These are phyloP conservation scores for Aegle marmelos DNA, from an alignment of 345 rosid species.

Conservation along the genomic window DNA sequence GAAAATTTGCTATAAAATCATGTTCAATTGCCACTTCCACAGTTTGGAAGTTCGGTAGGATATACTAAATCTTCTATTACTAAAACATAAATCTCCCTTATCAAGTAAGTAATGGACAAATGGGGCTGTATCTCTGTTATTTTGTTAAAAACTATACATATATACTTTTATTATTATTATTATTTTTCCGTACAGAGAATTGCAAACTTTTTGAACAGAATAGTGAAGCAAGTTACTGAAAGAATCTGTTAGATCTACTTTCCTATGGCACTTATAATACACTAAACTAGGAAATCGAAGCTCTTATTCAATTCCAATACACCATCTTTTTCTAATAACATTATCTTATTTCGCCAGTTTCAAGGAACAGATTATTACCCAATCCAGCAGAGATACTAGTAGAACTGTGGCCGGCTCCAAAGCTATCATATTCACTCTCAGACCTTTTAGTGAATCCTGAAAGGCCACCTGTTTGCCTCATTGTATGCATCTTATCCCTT, in stretches of 20 bases:
- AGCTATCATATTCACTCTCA: constrained; percentile 91
- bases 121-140: background rate
- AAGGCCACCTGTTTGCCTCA: constrained; percentile 87
- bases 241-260: background rate
- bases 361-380: constrained; percentile 41
- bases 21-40: background rate
- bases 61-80: background rate
- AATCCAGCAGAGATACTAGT: constrained; percentile 94
- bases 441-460: constrained; percentile 87
- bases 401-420: constrained; percentile 94
- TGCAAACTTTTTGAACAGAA: constrained; percentile 2
- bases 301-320: background rate
- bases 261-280: background rate
- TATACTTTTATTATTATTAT: too few relatives aligned
- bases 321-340: background rate
- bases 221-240: background rate
- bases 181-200: background rate
- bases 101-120: background rate
- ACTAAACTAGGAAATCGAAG: background rate
- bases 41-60: background rate
- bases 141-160: too few relatives aligned
- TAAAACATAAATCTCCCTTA: background rate
- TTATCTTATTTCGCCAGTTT: background rate
- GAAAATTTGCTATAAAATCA: background rate
- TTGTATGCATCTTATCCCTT: constrained; percentile 86